Evolutionary conservation across 78 protist genomes (phyloP), one percentile per base, ranked within the genome.

Genomic region (Thecamonas trahens): DNA sequence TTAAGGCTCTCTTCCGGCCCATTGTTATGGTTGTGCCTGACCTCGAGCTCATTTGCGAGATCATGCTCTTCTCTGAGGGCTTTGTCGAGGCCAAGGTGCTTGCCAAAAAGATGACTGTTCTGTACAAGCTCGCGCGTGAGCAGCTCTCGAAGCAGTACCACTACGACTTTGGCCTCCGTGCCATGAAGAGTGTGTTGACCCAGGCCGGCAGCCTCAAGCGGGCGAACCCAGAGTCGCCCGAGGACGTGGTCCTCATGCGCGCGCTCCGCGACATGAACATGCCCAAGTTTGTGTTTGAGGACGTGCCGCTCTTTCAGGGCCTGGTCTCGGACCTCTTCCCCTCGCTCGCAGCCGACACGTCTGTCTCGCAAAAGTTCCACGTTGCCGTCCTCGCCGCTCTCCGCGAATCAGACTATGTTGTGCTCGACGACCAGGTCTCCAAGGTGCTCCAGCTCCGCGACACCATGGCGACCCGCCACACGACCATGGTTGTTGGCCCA

Each of bases 161-260:
- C 77, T 89, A 89, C 73, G 94, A 93, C 76, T 93, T 85, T 32
- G 91, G 90, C 3, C 76, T 94, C 67, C 83, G 97, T 7, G 92
- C 97, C 17, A 66, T 94, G 68, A 88, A 86, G 77, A 59, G 89
- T 37, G 95, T 94, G 29, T 80, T 94, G 20, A 87, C 81, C 29
- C 85, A 83, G 92, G 97, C 97, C 13, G 97, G 97, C 24, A 32
- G n/a, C 39, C 77, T 94, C 22, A 94, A 94, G 89, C 80, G 94
- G 0, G 84, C 57, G 4, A 7, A 64, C 35, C 82, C 86, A 1
- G 77, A 80, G 7, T 63, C 67, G 17, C 14, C 49, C 32, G 97
- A 89, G 40, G 82, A 85, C 29, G 63, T 66, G 35, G 89, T 87
- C 29, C 82, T 93, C 31, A 89, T 89, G 95, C 78, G 94, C 39